phyloP scores from a whole-genome alignment of 768 basidiomycete genomes.

The Tricholoma furcatifolium region DNA sequence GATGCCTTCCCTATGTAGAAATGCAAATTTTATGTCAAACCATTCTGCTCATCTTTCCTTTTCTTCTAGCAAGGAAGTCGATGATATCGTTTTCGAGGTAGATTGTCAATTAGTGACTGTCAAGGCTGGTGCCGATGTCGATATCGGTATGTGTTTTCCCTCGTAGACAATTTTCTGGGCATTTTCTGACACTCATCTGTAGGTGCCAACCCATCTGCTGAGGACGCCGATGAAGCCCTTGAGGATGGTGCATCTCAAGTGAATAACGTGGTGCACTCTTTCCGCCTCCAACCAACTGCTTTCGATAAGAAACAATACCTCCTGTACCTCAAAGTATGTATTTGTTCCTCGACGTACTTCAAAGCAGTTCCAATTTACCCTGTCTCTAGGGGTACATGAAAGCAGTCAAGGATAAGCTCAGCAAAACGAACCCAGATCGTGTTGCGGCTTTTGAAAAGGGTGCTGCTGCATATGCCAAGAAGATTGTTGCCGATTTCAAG shows the following conservation, averaged over 20 bases:
- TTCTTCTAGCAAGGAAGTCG: conserved; percentile 67
- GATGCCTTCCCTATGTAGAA: conserved; percentile 86
- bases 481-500: conserved; percentile 86
- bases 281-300: conserved; percentile 76
- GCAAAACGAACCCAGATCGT: conserved; percentile 50
- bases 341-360: neutral
- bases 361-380: neutral
- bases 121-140: conserved; percentile 75
- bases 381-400: conserved; percentile 91
- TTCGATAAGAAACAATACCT: conserved; percentile 94
- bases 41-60: conserved; percentile 9
- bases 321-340: conserved; percentile 73
- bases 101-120: conserved; percentile 71
- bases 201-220: conserved; percentile 93
- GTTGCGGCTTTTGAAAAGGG: conserved; percentile 80
- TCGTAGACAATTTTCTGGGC: neutral
- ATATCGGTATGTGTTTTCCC: conserved; percentile 69
- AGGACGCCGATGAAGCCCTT: conserved; percentile 78
- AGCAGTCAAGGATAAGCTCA: conserved; percentile 68
- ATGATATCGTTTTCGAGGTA: conserved; percentile 83
- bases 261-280: conserved; percentile 91
- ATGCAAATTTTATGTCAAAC: conserved; percentile 10
- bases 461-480: conserved; percentile 79
- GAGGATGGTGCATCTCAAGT: conserved; percentile 76
- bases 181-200: neutral